Evolutionary conservation across 768 basidiomycete genomes (phyloP), one percentile per base, ranked within the genome.

Genomic region (Pluteus cervinus): DNA sequence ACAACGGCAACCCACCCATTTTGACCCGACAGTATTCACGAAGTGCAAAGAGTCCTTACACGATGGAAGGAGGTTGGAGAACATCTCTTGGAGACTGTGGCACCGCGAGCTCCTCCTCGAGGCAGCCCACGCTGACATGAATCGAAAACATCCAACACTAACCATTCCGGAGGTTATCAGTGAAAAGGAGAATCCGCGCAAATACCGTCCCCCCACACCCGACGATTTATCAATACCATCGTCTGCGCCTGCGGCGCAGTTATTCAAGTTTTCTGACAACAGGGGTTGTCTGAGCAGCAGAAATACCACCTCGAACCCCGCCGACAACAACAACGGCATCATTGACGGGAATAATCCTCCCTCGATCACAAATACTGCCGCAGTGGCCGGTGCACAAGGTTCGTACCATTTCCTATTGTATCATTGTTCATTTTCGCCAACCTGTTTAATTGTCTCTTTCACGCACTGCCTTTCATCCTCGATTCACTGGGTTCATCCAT

Each of bases 11-110:
- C 26, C 24, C 23, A 38, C 17, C 39, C 31, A 10, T 30, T 17
- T 17, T 24, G 21, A 12, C 31, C 26, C 38, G 38, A 33, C 48
- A 88, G 89, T 92, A 5, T 89, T 92, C 51, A 77, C 85, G 36
- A 86, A 87, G 56, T 88, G 83, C 65, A 87, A 86, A 57, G 72
- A 76, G 46, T 79, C 78, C 2, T 63, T 92, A 3, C 73, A 82
- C 49, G 81, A 91, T 48, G 90, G 90, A n/a, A 70, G 66, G 5
- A 63, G 89, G 20, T 71, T 91, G 20, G 89, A 92, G 61, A 90
- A 93, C 51, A 81, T 92, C 37, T 79, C 84, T 3, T 93, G 89
- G 89, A 67, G 89, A 36, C 63, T 92, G 6, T 86, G 86, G 82
- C 75, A 83, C 54, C 73, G 78, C 45, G 76, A 84, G 44, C 63